phyloP scores from a whole-genome alignment of 2,329 filamentous ascomycete genomes.

The Lachnellula hyalina region DNA sequence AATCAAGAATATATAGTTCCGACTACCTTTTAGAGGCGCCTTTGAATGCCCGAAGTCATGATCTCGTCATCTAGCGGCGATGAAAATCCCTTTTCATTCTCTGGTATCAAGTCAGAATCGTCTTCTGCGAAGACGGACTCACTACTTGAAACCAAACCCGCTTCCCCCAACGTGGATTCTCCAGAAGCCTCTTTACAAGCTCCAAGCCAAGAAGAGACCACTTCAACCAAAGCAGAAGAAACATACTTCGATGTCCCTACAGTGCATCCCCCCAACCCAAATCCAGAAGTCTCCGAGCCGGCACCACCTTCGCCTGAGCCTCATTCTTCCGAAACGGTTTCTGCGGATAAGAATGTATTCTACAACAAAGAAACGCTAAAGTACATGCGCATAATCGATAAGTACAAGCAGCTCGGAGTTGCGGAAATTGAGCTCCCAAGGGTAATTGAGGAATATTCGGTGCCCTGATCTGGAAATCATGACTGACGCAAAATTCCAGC shows the following conservation, averaged over 20 bases:
- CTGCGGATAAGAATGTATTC: neutral
- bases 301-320: neutral
- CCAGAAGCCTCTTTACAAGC: neutral
- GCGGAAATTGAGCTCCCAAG: conserved; percentile 2
- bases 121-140: neutral
- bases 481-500: neutral
- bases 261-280: neutral
- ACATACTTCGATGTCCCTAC: neutral
- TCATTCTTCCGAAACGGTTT: neutral
- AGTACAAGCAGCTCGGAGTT: conserved; percentile 3
- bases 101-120: neutral
- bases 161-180: neutral
- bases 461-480: neutral
- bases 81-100: too few species aligned
- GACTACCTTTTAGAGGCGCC: neutral
- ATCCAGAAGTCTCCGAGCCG: neutral
- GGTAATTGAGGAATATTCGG: neutral
- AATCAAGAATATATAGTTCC: too few species aligned
- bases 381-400: conserved; percentile 6
- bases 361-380: conserved; percentile 1
- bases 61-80: neutral
- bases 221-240: neutral
- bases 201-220: neutral
- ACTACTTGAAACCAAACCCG: neutral
- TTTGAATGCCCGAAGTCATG: neutral